phyloP scores from a whole-genome alignment of 768 basidiomycete genomes.

The Amanita inopinata region DNA sequence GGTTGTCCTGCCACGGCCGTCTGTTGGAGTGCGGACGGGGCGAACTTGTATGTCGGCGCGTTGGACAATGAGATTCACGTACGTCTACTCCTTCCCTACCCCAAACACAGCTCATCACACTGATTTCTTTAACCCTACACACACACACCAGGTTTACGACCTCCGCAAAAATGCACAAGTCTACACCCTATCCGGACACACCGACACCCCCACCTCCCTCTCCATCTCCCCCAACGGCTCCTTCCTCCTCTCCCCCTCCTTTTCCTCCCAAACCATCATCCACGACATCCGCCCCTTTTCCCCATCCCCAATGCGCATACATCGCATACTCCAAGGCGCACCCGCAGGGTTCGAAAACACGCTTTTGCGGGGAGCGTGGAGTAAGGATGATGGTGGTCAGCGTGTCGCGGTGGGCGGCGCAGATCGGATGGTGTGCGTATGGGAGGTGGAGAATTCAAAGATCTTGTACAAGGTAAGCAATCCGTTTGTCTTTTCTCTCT shows the following conservation, averaged over 20 bases:
- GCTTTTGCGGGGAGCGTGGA: constrained; percentile 81
- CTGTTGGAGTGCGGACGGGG: constrained; percentile 87
- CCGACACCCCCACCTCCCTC: constrained; percentile 91
- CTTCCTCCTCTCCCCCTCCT: constrained; percentile 82
- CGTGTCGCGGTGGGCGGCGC: constrained; percentile 86
- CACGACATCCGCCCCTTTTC: constrained; percentile 95
- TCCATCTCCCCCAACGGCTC: constrained; percentile 81
- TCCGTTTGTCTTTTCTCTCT: neutral
- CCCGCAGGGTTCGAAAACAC: constrained; percentile 93
- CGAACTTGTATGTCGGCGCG: constrained; percentile 83
- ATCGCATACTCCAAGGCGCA: constrained; percentile 72
- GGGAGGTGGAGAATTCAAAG: constrained; percentile 74
- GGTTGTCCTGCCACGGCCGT: constrained; percentile 90
- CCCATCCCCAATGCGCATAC: constrained; percentile 69
- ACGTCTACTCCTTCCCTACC: constrained; percentile 21
- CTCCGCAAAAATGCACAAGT: constrained; percentile 77
- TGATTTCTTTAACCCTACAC: constrained; percentile 8
- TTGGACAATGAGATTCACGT: constrained; percentile 97
- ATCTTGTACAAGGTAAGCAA: constrained; percentile 65
- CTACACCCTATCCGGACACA: constrained; percentile 75
- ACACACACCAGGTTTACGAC: constrained; percentile 63
- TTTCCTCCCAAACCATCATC: constrained; percentile 83
- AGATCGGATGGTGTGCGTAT: constrained; percentile 77
- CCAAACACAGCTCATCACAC: too few relatives aligned
- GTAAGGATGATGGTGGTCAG: constrained; percentile 70